phyloP scores from a whole-genome alignment of 2,329 filamentous ascomycete species.

The Verticillium klebahnii region DNA sequence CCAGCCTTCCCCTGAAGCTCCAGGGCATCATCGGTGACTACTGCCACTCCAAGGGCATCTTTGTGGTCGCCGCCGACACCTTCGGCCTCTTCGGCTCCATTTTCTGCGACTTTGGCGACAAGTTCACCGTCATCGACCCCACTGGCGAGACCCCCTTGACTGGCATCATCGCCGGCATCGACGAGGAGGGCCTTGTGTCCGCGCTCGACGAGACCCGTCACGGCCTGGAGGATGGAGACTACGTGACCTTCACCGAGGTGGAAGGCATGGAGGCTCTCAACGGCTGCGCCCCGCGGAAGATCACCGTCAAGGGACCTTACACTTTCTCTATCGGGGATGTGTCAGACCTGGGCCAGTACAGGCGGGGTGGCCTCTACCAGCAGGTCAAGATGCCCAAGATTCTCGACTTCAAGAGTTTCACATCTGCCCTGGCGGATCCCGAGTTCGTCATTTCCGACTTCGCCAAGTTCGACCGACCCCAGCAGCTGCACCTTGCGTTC shows the following conservation, averaged over 20 bases:
- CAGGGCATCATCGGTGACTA: conserved; percentile 86
- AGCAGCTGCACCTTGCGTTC: conserved; percentile 86
- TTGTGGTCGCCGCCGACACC: conserved; percentile 80
- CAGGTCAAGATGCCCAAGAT: conserved; percentile 99
- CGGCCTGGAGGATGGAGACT: conserved; percentile 93
- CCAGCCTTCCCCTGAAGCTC: conserved; percentile 72
- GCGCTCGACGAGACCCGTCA: conserved; percentile 92
- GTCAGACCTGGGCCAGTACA: conserved; percentile 78
- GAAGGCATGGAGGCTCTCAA: conserved; percentile 91
- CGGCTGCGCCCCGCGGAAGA: conserved; percentile 75
- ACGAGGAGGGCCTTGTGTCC: conserved; percentile 86
- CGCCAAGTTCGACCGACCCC: conserved; percentile 93
- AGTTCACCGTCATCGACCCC: conserved; percentile 85
- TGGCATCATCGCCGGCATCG: conserved; percentile 86
- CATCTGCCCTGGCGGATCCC: conserved; percentile 74
- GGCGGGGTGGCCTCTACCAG: conserved; percentile 82
- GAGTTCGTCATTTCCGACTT: conserved; percentile 92
- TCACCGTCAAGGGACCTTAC: conserved; percentile 92
- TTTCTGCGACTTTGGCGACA: conserved; percentile 95
- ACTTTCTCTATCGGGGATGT: conserved; percentile 97
- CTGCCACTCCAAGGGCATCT: conserved; percentile 91
- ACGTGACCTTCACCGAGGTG: conserved; percentile 88
- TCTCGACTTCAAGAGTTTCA: conserved; percentile 80
- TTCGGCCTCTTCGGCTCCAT: conserved; percentile 93
- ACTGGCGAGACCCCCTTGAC: conserved; percentile 84